Percentiles rank a stretch among this genome's conserved stretches.
phyloP scores from a whole-genome alignment of 192 early-diverging fungal species.

The Linnemannia schmuckeri region DNA sequence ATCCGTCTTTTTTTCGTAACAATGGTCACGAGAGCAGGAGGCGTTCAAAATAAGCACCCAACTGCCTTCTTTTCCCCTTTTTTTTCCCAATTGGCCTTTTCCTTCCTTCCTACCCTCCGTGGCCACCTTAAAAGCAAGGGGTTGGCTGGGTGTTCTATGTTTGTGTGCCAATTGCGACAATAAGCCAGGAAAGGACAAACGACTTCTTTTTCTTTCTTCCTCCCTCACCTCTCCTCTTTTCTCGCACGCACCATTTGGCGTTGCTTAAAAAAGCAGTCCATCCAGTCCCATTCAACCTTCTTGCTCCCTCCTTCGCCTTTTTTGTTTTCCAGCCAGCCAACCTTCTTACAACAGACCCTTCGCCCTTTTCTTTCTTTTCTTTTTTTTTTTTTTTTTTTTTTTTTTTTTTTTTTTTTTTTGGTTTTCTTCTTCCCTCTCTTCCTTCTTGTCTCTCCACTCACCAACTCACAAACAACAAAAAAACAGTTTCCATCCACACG shows the following conservation, averaged over 20 bases:
- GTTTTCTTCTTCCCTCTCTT: neutral
- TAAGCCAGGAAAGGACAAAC: neutral
- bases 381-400: too few relatives aligned
- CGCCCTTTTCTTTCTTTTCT: neutral
- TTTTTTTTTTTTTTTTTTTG: too few relatives aligned
- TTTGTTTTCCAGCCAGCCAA: neutral
- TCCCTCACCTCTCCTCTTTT: neutral
- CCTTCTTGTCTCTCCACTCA: neutral
- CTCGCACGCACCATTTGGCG: neutral
- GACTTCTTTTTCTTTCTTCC: neutral
- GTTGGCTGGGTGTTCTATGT: neutral
- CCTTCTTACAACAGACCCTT: neutral
- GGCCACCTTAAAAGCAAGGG: neutral
- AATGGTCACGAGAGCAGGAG: neutral
- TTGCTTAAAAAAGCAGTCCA: constrained; percentile 10
- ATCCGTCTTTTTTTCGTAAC: neutral
- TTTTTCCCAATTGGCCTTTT: neutral
- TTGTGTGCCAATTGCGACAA: neutral
- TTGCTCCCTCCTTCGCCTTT: neutral
- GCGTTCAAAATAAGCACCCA: neutral
- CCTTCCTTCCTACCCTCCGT: neutral
- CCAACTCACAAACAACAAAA: neutral
- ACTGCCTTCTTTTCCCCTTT: neutral
- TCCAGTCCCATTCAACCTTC: neutral
- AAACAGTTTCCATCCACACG: neutral